phyloP scores from a whole-genome alignment of 495 filamentous ascomycete species.

The Rostrohypoxylon terebratum region DNA sequence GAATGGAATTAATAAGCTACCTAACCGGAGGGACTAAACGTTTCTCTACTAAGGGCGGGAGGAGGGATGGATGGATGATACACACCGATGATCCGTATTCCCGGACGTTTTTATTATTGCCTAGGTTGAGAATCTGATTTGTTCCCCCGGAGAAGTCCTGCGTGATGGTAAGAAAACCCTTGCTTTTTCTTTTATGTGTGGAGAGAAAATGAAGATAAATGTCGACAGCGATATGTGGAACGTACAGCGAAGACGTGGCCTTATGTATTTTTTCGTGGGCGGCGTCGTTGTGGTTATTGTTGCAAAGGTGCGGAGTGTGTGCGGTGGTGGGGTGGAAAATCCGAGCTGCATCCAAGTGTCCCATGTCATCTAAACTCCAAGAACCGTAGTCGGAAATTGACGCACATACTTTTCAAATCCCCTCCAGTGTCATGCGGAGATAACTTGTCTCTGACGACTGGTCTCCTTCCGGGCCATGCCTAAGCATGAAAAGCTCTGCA shows the following conservation, averaged over 20 bases:
- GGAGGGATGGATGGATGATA: conserved; percentile 41
- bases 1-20: conserved; percentile 25
- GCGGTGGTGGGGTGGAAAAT: conserved; percentile 1
- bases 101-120: conserved; percentile 12
- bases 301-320: conserved; percentile 7
- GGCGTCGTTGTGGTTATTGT: background rate
- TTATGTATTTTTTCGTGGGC: background rate
- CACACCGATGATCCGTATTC: conserved; percentile 47
- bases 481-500: background rate
- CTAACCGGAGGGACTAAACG: conserved; percentile 13
- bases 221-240: conserved; percentile 13
- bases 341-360: conserved; percentile 36
- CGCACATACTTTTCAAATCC: conserved; percentile 47
- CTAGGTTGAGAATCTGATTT: background rate
- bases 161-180: conserved; percentile 41
- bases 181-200: conserved; percentile 3
- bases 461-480: background rate
- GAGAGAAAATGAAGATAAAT: background rate
- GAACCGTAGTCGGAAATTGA: conserved; percentile 45
- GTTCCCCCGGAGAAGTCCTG: conserved; percentile 28
- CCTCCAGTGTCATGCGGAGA: background rate
- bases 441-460: background rate
- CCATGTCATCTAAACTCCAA: conserved; percentile 47
- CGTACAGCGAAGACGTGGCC: conserved; percentile 14
- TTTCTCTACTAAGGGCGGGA: conserved; percentile 23